Evolutionary conservation across 768 basidiomycete species (phyloP), one percentile per base, ranked within the genome.

Genomic region (Lactarius pseudohatsudake): DNA sequence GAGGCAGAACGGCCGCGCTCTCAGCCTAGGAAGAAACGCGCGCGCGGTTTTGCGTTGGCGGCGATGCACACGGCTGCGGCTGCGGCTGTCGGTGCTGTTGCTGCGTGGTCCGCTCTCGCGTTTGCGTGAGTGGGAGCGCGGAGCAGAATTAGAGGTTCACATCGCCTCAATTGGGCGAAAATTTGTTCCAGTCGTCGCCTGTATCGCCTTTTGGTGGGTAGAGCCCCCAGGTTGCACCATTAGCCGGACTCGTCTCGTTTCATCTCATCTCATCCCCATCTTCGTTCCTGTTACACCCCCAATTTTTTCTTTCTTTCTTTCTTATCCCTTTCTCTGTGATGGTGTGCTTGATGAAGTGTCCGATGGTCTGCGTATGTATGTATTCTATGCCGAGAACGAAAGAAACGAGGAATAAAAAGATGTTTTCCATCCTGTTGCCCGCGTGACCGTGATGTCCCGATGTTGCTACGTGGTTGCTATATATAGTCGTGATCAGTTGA

Each of bases 51-150:
- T 28, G 81, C 77, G 22, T 72, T 76, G 38, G 77, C 79, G 5
- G 76, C 85, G 41, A 81, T 79, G 45, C 85, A 85, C 56, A 90
- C 89, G 7, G 84, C 85, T 8, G 83, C 86, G 4, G 85, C 84
- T 20, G 82, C 87, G 38, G 82, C 84, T 0, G 75, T 91, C 47
- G 90, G 90, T 30, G 90, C 88, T 16, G 85, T 86, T 15, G 86
- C 85, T 3, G 82, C 89, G 2, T 91, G 90, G 90, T 84, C 86
- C 20, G 88, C 87, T 30, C 75, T 92, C 64, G 90, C 90, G 54
- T 68, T 66, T 61, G 59, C 57, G 43, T 68, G 59, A 65, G 45
- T 28, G 34, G 40, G 22, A 4, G 15, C 7, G 53, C 16, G 18
- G 28, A 58, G 9, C 16, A 13, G 10, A 9, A 50, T 26, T 43